Percentiles rank a stretch among this genome's conserved stretches.
Conservation (phyloP, 352 stramenopile genomes). For the Pythium catenulatum region DNA sequence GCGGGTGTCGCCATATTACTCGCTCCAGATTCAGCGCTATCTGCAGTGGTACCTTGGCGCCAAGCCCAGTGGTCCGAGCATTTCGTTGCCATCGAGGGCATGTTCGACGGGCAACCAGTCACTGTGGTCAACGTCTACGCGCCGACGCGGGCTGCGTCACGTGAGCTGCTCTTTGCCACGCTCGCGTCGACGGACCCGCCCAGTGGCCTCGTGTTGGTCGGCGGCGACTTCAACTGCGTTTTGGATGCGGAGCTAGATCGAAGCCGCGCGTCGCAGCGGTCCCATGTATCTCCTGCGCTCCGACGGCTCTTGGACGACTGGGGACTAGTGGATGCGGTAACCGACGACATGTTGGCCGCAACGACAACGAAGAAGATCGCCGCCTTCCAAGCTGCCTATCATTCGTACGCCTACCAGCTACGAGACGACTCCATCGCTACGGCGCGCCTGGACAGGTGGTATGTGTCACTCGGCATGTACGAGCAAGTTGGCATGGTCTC, state of each 20-base stretch:
- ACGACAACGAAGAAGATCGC: neutral
- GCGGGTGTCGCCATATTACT: neutral
- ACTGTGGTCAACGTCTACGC: neutral
- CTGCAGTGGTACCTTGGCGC: neutral
- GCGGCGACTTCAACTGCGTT: neutral
- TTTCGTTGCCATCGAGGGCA: neutral
- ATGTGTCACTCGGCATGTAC: neutral
- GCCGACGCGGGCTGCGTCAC: neutral
- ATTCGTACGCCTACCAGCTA: neutral
- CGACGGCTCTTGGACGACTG: no score
- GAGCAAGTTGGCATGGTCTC: neutral
- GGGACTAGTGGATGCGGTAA: neutral
- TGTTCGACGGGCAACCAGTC: neutral
- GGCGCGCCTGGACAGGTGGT: neutral
- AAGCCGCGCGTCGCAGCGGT: neutral
- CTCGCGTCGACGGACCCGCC: no score
- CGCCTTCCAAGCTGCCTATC: neutral
- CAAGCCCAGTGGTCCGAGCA: neutral
- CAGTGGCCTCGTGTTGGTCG: no score
- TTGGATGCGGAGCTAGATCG: neutral
- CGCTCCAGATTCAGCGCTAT: neutral
- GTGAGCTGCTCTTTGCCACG: neutral
- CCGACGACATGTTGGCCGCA: neutral
- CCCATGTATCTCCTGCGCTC: no score
- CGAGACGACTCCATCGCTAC: neutral